Conservation (phyloP, 345 rosid species). For the Hibiscus trionum region DNA sequence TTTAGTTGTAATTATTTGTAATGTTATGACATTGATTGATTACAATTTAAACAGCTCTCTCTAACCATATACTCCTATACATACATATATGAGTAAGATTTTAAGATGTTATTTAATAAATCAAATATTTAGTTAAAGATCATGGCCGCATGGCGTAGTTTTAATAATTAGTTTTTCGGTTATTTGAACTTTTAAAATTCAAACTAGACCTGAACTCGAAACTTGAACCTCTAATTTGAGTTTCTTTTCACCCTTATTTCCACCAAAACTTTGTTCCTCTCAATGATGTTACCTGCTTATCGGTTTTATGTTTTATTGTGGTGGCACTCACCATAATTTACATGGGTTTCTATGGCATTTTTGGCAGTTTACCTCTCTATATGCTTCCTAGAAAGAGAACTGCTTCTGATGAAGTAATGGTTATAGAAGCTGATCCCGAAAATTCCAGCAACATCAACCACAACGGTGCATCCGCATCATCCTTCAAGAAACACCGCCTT, state of each 20-base stretch:
- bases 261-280: background rate
- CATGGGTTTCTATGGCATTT: constrained; percentile 35
- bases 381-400: constrained; percentile 97
- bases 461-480: constrained; percentile 26
- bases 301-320: background rate
- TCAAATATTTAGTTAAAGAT: too few species aligned
- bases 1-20: too few species aligned
- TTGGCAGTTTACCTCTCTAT: constrained; percentile 64
- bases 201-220: too few species aligned
- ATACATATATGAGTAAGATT: too few species aligned
- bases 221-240: background rate
- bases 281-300: background rate
- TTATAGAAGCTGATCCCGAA: constrained; percentile 38
- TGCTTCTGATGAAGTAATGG: constrained; percentile 38
- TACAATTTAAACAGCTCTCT: too few species aligned
- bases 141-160: too few species aligned
- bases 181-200: too few species aligned
- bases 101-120: too few species aligned
- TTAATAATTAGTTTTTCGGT: too few species aligned
- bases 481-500: constrained; percentile 53
- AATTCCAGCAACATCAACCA: constrained; percentile 13
- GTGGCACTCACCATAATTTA: constrained; percentile 26
- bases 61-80: too few species aligned
- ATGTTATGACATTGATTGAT: too few species aligned
- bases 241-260: constrained; percentile 17